A percentile compares a stretch with the other conserved stretches of the same genome.
phyloP scores from a whole-genome alignment of 169 alveolate species.

The Plasmodium billcollinsi region DNA sequence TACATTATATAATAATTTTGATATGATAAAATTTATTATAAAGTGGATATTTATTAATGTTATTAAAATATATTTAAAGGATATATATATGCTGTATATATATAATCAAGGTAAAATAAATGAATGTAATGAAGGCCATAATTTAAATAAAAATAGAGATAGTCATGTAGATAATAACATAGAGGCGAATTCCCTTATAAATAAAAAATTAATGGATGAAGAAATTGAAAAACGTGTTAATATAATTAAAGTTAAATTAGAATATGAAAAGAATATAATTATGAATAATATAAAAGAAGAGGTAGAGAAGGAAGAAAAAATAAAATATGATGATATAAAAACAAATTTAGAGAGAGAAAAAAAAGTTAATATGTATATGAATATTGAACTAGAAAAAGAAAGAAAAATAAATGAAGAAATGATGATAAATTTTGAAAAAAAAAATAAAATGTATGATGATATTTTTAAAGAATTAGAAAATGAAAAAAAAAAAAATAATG shows the following conservation, averaged over 20 bases:
- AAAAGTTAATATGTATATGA: neutral
- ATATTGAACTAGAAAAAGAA: neutral
- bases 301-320: constrained; percentile 20
- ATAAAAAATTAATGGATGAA: constrained; percentile 1
- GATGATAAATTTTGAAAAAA: constrained; percentile 29
- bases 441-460: constrained; percentile 19
- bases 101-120: too few species aligned
- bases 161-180: too few species aligned
- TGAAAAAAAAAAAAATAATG: constrained; percentile 10
- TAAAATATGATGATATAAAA: neutral
- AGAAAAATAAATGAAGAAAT: neutral
- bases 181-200: neutral
- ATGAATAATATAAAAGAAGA: neutral
- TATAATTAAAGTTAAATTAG: neutral
- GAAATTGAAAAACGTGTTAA: neutral
- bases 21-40: too few species aligned
- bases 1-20: too few species aligned
- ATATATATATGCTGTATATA: too few species aligned
- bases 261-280: constrained; percentile 5
- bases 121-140: too few species aligned
- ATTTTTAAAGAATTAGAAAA: constrained; percentile 22
- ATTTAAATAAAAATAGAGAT: too few species aligned
- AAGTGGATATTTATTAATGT: too few species aligned
- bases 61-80: too few species aligned
- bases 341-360: constrained; percentile 10